These are phyloP conservation scores for Fusarium nurragi DNA, from an alignment of 2,329 filamentous ascomycete genomes.

Conservation along the genomic window DNA sequence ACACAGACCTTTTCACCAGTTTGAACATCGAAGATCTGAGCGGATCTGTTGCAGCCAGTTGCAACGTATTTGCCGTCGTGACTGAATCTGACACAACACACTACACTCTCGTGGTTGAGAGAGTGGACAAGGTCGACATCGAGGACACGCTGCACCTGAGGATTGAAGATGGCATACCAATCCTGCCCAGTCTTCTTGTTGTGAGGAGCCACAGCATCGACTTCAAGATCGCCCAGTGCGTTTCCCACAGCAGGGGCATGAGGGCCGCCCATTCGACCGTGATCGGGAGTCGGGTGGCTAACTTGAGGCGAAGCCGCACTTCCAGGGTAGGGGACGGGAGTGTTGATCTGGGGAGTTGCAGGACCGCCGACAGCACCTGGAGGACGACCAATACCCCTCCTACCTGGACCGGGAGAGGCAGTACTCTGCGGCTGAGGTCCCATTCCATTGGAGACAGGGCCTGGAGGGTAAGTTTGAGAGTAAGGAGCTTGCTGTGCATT, in stretches of 20 bases:
- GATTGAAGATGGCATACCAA: slow-evolving; percentile 98
- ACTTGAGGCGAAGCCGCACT: slow-evolving; percentile 86
- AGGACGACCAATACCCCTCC: slow-evolving; percentile 74
- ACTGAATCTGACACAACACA: slow-evolving; percentile 98
- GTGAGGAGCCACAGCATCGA: slow-evolving; percentile 83
- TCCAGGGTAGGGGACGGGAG: slow-evolving; percentile 85
- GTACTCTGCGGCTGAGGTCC: slow-evolving; percentile 84
- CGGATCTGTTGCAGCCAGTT: slow-evolving; percentile 97
- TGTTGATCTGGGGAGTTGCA: slow-evolving; percentile 91
- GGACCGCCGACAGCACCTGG: slow-evolving; percentile 72
- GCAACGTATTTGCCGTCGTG: slow-evolving; percentile 95
- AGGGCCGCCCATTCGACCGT: slow-evolving; percentile 62
- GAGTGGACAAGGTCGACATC: slow-evolving; percentile 96
- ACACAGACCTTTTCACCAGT: slow-evolving; percentile 89
- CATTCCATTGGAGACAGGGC: slow-evolving; percentile 73
- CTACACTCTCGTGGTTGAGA: slow-evolving; percentile 91
- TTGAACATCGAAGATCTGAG: slow-evolving; percentile 96
- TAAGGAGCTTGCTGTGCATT: slow-evolving; percentile 76
- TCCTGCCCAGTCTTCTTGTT: slow-evolving; percentile 90
- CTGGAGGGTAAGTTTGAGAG: slow-evolving; percentile 73
- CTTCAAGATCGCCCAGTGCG: slow-evolving; percentile 84
- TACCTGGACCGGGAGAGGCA: slow-evolving; percentile 85
- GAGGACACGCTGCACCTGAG: slow-evolving; percentile 84
- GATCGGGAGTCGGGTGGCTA: slow-evolving; percentile 82
- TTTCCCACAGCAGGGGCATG: slow-evolving; percentile 63